These are phyloP conservation scores for Lepidium aucheri DNA, from an alignment of 345 rosid species.

Conservation along the genomic window DNA sequence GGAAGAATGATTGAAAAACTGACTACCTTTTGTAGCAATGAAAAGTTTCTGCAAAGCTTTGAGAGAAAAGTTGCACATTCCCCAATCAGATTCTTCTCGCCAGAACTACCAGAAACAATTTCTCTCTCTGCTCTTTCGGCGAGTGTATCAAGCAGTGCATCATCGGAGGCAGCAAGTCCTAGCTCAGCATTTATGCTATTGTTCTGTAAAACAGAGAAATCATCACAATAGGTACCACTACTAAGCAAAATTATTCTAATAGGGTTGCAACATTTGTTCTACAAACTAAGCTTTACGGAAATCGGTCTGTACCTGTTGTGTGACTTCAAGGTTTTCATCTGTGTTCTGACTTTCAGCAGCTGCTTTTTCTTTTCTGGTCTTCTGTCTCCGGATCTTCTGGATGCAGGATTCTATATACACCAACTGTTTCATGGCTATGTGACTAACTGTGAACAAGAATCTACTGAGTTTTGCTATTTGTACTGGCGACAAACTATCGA, in stretches of 20 bases:
- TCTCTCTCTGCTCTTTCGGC: slow-evolving; percentile 90
- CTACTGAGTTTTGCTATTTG: slow-evolving; percentile 76
- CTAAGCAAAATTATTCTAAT: neutral
- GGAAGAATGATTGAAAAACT: neutral
- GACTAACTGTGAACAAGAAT: slow-evolving; percentile 74
- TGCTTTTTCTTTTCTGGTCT: slow-evolving; percentile 41
- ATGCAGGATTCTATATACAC: slow-evolving; percentile 84
- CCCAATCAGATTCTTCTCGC: slow-evolving; percentile 69
- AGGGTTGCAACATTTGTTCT: neutral
- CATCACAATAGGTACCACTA: neutral
- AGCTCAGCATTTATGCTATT: slow-evolving; percentile 79
- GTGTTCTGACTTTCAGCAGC: slow-evolving; percentile 34
- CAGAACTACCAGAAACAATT: slow-evolving; percentile 61
- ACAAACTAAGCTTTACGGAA: neutral
- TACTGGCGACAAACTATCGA: slow-evolving; percentile 39
- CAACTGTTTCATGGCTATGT: slow-evolving; percentile 92
- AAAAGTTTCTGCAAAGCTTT: slow-evolving; percentile 83
- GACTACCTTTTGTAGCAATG: slow-evolving; percentile 76
- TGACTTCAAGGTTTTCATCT: slow-evolving; percentile 16
- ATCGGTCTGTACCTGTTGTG: slow-evolving; percentile 19
- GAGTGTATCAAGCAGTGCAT: slow-evolving; percentile 71
- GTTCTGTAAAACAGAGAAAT: slow-evolving; percentile 41
- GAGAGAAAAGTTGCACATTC: slow-evolving; percentile 71
- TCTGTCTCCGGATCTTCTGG: slow-evolving; percentile 83
- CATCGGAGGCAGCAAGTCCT: slow-evolving; percentile 93